phyloP scores from a whole-genome alignment of 1,139 yeast genomes.

The Geotrichum candidum region DNA sequence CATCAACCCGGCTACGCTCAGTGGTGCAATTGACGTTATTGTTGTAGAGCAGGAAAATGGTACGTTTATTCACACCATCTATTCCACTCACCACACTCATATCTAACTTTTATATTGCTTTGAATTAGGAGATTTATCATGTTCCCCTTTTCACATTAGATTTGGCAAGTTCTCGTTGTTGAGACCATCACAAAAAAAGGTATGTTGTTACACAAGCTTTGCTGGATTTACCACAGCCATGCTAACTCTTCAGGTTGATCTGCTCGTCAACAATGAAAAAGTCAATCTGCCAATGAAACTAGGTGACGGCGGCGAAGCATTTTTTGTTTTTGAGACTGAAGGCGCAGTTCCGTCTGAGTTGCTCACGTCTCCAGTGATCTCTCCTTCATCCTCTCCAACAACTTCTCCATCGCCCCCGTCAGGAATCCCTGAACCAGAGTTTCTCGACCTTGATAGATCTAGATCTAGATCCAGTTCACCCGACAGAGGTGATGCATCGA shows the following conservation, averaged over 20 bases:
- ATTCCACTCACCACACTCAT: neutral
- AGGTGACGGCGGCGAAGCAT: slow-evolving; percentile 98
- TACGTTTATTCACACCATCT: slow-evolving; percentile 14
- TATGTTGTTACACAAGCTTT: slow-evolving; percentile 13
- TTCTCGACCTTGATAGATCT: slow-evolving; percentile 39
- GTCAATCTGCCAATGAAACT: slow-evolving; percentile 91
- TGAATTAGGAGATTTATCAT: slow-evolving; percentile 55
- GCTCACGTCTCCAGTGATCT: slow-evolving; percentile 85
- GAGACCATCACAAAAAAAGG: slow-evolving; percentile 91
- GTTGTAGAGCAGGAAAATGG: slow-evolving; percentile 90
- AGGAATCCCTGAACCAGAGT: slow-evolving; percentile 51
- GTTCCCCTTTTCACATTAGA: slow-evolving; percentile 95
- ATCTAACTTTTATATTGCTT: neutral
- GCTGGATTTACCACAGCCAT: neutral
- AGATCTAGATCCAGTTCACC: slow-evolving; percentile 20
- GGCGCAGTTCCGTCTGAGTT: slow-evolving; percentile 67
- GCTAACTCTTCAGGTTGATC: slow-evolving; percentile 47
- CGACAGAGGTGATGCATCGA: neutral
- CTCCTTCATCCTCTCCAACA: slow-evolving; percentile 61
- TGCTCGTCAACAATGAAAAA: slow-evolving; percentile 73
- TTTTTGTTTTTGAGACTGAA: slow-evolving; percentile 87
- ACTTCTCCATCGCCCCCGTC: slow-evolving; percentile 18
- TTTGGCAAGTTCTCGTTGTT: slow-evolving; percentile 90
- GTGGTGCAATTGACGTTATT: slow-evolving; percentile 96
- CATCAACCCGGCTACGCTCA: slow-evolving; percentile 88